Evolutionary conservation across 768 basidiomycete genomes (phyloP).

Genomic region (Gymnopilus dilepis): DNA sequence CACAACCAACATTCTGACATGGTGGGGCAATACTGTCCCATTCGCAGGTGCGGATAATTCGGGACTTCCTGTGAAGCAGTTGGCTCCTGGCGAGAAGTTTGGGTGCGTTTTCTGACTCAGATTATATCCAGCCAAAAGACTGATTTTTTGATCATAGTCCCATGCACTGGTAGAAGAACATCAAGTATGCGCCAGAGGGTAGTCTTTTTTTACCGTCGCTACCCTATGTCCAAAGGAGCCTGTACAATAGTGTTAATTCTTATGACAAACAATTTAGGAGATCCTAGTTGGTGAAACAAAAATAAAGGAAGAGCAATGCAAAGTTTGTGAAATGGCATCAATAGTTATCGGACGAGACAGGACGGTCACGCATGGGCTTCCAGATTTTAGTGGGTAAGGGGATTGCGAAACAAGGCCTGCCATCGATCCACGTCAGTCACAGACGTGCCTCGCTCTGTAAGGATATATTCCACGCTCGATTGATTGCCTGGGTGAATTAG

Average conservation of each 20-base stretch:
- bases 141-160: neutral
- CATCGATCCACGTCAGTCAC: no score
- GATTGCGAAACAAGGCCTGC: no score
- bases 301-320: no score
- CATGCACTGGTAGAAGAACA: slow-evolving; percentile 10
- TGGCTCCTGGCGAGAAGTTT: slow-evolving; percentile 22
- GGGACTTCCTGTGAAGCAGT: slow-evolving; percentile 19
- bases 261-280: neutral
- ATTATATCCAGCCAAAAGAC: neutral
- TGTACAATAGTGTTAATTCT: neutral
- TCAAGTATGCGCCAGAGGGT: neutral
- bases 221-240: neutral
- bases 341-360: no score
- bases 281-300: no score
- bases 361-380: no score
- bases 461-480: no score
- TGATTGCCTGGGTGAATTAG: no score
- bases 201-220: neutral
- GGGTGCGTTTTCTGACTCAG: slow-evolving; percentile 10
- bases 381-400: no score
- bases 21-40: slow-evolving; percentile 39
- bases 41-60: slow-evolving; percentile 18
- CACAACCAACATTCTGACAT: slow-evolving; percentile 30
- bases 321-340: no score
- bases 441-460: no score